Evolutionary conservation across 768 basidiomycete species (phyloP), one percentile per base, ranked within the genome.

Genomic region (Agrocybe praecox): DNA sequence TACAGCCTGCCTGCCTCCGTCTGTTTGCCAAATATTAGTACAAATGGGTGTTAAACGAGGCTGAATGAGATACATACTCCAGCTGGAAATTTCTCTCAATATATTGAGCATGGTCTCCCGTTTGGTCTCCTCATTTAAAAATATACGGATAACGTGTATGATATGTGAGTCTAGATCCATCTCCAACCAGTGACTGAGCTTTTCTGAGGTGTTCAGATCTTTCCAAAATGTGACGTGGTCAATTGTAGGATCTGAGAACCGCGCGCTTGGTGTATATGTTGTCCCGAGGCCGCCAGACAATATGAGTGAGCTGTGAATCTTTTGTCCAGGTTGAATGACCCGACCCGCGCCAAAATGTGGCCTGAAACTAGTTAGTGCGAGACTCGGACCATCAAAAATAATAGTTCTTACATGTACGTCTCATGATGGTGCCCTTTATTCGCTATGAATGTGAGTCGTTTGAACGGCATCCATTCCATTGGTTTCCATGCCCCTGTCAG

Each of bases 401-500:
- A 9, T 4, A 29, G 26, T 29, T 4, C 26, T 5, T 29, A 29
- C 45, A 23, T 5, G 55, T 60, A 10, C 22, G 26, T 53, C n/a
- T 47, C 10, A 10, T 55, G 60, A 15, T 40, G 48, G 15, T 46
- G n/a, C 14, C 42, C n/a, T n/a, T n/a, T 11, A 43, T 26, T 46
- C 24, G 56, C 47, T 12, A 51, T 52, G 19, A 43, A 57, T 0
- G 62, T 59, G n/a, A 59, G 26, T 23, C 60, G 21, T 12, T 34
- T 40, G 14, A 59, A 29, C 6, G 48, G 57, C 26, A 61, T 19
- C 1, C 57, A 11, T 33, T 69, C 67, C 4, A 67, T 51, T 12
- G 57, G 18, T 36, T 47, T 48, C 67, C 67, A 69, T 6, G n/a
- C n/a, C 33, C 24, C 24, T 7, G 61, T 63, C 21, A 69, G 40